phyloP scores from a whole-genome alignment of 2,329 filamentous ascomycete genomes.

The Trichophyton verrucosum region DNA sequence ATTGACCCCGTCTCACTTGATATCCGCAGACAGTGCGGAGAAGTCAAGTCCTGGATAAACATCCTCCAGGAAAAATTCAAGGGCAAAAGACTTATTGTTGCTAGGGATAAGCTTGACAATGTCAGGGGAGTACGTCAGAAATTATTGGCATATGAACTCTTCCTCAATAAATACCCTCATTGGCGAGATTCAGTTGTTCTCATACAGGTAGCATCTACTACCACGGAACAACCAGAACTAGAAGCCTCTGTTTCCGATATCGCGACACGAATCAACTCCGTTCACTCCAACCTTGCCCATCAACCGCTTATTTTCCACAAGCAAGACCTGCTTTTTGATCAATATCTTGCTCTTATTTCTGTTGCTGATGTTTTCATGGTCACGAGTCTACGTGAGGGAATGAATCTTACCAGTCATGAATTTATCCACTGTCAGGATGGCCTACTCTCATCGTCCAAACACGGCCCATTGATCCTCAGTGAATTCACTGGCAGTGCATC shows the following conservation, averaged over 20 bases:
- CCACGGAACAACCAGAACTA: slow-evolving; percentile 75
- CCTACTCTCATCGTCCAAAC: slow-evolving; percentile 57
- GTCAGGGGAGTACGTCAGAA: slow-evolving; percentile 90
- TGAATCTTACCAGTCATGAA: slow-evolving; percentile 94
- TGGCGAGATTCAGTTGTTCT: slow-evolving; percentile 79
- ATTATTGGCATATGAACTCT: slow-evolving; percentile 80
- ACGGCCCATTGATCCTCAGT: slow-evolving; percentile 80
- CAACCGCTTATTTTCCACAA: slow-evolving; percentile 88
- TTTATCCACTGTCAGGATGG: slow-evolving; percentile 91
- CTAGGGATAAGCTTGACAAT: slow-evolving; percentile 84
- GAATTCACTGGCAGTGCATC: slow-evolving; percentile 91
- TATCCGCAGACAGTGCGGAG: slow-evolving; percentile 55
- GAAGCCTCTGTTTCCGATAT: slow-evolving; percentile 86
- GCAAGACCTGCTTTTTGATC: slow-evolving; percentile 84
- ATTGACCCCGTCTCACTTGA: slow-evolving; percentile 72
- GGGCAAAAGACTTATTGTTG: slow-evolving; percentile 82
- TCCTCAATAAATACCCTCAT: slow-evolving; percentile 84
- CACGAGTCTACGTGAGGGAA: slow-evolving; percentile 86
- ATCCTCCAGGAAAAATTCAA: slow-evolving; percentile 73
- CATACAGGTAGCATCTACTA: slow-evolving; percentile 86
- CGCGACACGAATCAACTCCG: slow-evolving; percentile 84
- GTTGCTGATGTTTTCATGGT: slow-evolving; percentile 90
- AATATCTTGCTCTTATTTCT: slow-evolving; percentile 83
- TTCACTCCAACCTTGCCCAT: slow-evolving; percentile 79
- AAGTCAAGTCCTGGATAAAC: slow-evolving; percentile 66